phyloP scores from a whole-genome alignment of 2,329 filamentous ascomycete genomes.

The Dactylellina drechsleri region DNA sequence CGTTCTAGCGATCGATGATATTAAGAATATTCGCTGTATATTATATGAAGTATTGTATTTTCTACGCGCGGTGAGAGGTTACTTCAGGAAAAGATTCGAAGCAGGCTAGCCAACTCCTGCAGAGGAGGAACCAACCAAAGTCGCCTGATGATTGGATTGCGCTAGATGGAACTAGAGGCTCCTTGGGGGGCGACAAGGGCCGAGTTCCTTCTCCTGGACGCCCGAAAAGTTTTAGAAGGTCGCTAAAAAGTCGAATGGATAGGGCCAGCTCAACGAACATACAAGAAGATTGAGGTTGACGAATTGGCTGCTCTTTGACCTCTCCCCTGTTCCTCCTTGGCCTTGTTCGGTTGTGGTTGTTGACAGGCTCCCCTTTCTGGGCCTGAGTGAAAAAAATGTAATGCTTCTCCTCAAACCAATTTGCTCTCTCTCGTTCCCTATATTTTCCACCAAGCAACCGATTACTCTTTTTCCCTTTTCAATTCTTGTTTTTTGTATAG shows the following conservation, averaged over 20 bases:
- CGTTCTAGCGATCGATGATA: background rate
- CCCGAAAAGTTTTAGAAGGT: constrained; percentile 9
- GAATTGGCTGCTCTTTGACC: constrained; percentile 17
- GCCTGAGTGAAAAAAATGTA: constrained; percentile 27
- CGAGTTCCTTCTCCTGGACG: too few species aligned
- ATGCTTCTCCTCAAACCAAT: constrained; percentile 27
- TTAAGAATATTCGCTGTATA: too few species aligned
- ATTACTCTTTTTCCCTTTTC: constrained; percentile 29
- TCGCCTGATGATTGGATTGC: constrained; percentile 50
- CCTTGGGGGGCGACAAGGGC: constrained; percentile 9
- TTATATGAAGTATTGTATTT: constrained; percentile 17
- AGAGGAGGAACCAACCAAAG: constrained; percentile 30
- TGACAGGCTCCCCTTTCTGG: constrained; percentile 37
- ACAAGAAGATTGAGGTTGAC: background rate
- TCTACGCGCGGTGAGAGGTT: constrained; percentile 19
- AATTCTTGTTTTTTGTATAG: constrained; percentile 48
- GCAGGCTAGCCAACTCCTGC: constrained; percentile 45
- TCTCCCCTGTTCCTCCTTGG: constrained; percentile 15
- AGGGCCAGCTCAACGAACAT: constrained; percentile 26
- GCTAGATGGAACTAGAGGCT: constrained; percentile 34
- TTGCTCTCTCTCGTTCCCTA: constrained; percentile 34
- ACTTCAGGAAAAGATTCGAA: constrained; percentile 26
- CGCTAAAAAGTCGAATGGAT: constrained; percentile 36
- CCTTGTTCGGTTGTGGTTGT: constrained; percentile 20
- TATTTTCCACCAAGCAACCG: constrained; percentile 45